phyloP scores from a whole-genome alignment of 2,329 filamentous ascomycete species.

The Sarocladium brachiariae region DNA sequence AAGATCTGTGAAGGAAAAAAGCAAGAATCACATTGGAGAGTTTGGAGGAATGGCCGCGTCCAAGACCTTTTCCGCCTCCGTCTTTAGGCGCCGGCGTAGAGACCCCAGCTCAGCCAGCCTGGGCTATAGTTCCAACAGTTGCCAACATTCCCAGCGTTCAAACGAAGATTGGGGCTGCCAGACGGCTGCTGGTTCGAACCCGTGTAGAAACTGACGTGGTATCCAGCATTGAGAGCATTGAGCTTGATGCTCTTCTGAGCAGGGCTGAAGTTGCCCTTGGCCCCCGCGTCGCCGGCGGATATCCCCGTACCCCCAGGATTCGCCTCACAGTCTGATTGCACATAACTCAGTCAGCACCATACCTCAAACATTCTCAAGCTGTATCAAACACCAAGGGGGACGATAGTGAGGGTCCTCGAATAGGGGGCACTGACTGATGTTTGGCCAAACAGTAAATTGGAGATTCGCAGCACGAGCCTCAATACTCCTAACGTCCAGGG shows the following conservation, averaged over 20 bases:
- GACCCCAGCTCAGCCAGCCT: constrained; percentile 3
- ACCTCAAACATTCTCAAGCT: too few relatives aligned
- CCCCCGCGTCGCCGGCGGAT: neutral
- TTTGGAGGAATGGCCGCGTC: too few relatives aligned
- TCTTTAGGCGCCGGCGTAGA: neutral
- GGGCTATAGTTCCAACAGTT: constrained; percentile 1
- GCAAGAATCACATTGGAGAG: too few relatives aligned
- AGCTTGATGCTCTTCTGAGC: constrained; percentile 7
- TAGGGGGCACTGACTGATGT: neutral
- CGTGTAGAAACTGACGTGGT: constrained; percentile 1
- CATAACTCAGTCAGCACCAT: neutral
- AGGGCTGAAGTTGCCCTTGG: constrained; percentile 4
- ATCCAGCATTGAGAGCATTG: neutral
- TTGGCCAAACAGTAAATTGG: neutral
- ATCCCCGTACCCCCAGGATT: neutral
- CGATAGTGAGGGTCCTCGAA: neutral
- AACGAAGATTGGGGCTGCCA: neutral
- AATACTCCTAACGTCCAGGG: neutral
- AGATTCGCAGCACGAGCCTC: constrained; percentile 1
- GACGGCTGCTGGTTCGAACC: neutral
- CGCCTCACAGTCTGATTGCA: neutral
- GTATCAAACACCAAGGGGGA: too few relatives aligned
- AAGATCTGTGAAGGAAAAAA: neutral
- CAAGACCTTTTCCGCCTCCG: neutral
- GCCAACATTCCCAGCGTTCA: constrained; percentile 2